Conservation (phyloP, 805 yeast genomes). For the Candida sakaeoensis region DNA sequence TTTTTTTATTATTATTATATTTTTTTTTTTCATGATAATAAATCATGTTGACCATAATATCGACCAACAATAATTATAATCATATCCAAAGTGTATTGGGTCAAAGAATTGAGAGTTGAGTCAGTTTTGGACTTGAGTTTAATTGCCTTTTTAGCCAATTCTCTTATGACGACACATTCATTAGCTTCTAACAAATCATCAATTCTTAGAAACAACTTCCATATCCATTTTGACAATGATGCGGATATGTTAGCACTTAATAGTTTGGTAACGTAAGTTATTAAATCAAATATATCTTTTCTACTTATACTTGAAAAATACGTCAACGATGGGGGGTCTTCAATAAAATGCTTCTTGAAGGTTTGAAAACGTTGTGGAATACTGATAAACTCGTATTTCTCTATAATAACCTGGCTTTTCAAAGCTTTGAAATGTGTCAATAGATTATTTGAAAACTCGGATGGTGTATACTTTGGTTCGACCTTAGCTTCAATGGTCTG, state of each 20-base stretch:
- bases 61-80: slow-evolving; percentile 28
- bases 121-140: slow-evolving; percentile 16
- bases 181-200: slow-evolving; percentile 31
- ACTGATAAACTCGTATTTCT: background rate
- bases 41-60: slow-evolving; percentile 36
- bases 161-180: slow-evolving; percentile 33
- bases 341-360: slow-evolving; percentile 14
- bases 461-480: background rate
- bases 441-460: slow-evolving; percentile 10
- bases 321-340: slow-evolving; percentile 26
- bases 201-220: slow-evolving; percentile 29
- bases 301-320: slow-evolving; percentile 25
- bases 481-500: background rate
- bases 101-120: slow-evolving; percentile 10
- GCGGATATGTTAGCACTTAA: slow-evolving; percentile 26
- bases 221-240: slow-evolving; percentile 34
- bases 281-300: slow-evolving; percentile 29
- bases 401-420: background rate
- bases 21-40: slow-evolving; percentile 10
- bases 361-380: background rate
- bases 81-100: slow-evolving; percentile 27
- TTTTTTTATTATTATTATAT: too few species aligned
- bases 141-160: slow-evolving; percentile 35
- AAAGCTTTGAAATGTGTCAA: slow-evolving; percentile 9
- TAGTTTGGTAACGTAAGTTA: slow-evolving; percentile 36